Evolutionary conservation across 257 asterid genomes (phyloP), one percentile per base, ranked within the genome.

Genomic region (Solanum tacnaense): DNA sequence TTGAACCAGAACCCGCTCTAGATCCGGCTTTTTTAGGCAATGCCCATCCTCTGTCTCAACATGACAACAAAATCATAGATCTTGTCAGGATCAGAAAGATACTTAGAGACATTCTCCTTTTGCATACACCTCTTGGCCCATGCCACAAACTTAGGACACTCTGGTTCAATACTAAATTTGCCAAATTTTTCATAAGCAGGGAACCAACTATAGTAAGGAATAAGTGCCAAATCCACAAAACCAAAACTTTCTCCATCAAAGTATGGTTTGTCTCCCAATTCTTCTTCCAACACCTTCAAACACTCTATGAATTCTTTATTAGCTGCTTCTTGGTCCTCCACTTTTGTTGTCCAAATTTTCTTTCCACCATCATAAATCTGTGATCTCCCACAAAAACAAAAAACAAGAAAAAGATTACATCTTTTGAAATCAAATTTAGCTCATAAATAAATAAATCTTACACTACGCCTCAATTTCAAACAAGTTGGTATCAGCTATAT

Each of bases 91-190:
- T 93, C 92, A 32, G 92, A 88, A 87, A 93, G 89, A 35, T 92
- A 91, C 41, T 90, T 87, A 41, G 94, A 87, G n/a, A 93, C 94
- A 18, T 87, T 92, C 75, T 91, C 89, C 86, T 29, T 90, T 39
- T 90, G 88, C 94, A 90, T 89, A 90, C 96, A 93, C 84, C 93
- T 91, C 60, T 92, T 92, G 2, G 91, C 95, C 98, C 98, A 94
- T 13, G 76, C 89, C 72, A 93, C 87, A 70, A 94, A 84, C 70
- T 89, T 91, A 0, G 96, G 96, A 44, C 94, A 93, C 82, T 89
- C 90, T 27, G 89, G 87, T 72, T 91, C 93, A 10, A 92, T 86
- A 67, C 86, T 93, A 89, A 94, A 94, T 35, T 86, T 72, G 25
- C 93, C 96, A 81, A 89, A 84, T 10, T 15, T 91, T 88, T 94